Percentiles rank a stretch among this genome's conserved stretches.
phyloP scores from a whole-genome alignment of 306 rosid species.

The Citrullus colocynthis region DNA sequence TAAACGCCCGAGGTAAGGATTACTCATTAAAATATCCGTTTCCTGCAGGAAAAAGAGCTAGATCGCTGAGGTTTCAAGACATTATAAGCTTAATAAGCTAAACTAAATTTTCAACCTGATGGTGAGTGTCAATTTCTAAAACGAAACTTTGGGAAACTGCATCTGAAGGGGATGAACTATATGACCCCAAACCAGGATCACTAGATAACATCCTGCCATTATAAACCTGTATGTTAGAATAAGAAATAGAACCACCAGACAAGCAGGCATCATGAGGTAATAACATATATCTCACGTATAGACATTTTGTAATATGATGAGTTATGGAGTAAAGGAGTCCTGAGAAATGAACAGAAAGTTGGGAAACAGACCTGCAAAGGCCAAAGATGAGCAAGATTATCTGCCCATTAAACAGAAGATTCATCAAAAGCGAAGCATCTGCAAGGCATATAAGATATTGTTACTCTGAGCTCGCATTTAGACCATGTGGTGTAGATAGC shows the following conservation, averaged over 20 bases:
- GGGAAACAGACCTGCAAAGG: constrained; percentile 22
- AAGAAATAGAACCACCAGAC: not conserved
- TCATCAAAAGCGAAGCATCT: constrained; percentile 17
- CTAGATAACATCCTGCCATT: constrained; percentile 27
- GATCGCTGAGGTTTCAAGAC: not conserved
- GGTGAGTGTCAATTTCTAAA: constrained; percentile 3
- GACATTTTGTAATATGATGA: not conserved
- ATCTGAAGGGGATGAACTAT: constrained; percentile 7
- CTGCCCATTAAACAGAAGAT: constrained; percentile 22
- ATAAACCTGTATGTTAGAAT: not conserved
- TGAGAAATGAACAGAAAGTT: not conserved
- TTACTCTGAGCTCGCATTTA: not conserved
- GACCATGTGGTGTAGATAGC: not conserved
- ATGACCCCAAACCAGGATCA: constrained; percentile 29
- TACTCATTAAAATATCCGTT: constrained; percentile 8
- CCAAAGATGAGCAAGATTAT: constrained; percentile 23
- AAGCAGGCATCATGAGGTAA: not conserved
- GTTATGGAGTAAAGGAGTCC: not conserved
- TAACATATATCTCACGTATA: not conserved
- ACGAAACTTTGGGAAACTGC: not conserved
- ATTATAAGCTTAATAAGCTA: not conserved
- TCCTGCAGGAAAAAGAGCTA: constrained; percentile 5
- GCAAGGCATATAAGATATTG: constrained; percentile 6
- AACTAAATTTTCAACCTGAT: constrained; percentile 15
- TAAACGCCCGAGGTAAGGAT: not conserved